Conservation (phyloP, 73 alveolate species). For the Breviolum minutum region DNA sequence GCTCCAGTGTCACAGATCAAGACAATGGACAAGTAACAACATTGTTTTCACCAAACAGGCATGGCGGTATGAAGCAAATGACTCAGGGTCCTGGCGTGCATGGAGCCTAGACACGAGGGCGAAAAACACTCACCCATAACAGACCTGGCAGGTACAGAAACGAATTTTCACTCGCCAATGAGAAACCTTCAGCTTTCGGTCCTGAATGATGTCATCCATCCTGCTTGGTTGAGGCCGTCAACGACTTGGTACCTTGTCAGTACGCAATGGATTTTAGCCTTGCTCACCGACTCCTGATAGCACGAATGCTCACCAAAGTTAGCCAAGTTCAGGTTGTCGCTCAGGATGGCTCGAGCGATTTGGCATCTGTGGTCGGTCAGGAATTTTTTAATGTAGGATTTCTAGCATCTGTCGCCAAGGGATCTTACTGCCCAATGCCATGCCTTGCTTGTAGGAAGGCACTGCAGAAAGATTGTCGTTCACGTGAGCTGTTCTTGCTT, state of each 20-base stretch:
- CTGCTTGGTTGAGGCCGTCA: not conserved
- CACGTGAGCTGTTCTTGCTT: not conserved
- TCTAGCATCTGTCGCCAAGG: slow-evolving; percentile 15
- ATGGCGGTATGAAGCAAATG: too few species aligned
- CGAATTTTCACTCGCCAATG: too few species aligned
- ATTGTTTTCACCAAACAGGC: too few species aligned
- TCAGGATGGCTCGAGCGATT: not conserved
- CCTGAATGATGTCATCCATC: too few species aligned
- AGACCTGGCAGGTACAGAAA: too few species aligned
- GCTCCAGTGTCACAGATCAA: too few species aligned
- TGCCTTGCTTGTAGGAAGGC: not conserved
- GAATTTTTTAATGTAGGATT: not conserved
- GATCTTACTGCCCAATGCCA: slow-evolving; percentile 11
- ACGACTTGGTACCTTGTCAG: not conserved
- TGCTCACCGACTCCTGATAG: not conserved
- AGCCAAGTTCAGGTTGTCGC: not conserved
- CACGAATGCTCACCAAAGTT: not conserved
- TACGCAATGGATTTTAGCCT: not conserved
- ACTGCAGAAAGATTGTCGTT: not conserved
- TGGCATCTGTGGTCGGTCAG: not conserved
- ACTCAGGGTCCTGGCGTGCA: too few species aligned
- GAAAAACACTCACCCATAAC: too few species aligned
- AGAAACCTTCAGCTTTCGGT: too few species aligned
- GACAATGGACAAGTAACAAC: too few species aligned
- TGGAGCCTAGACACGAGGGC: too few species aligned